Conservation (phyloP, 2,329 filamentous ascomycete species). For the Fusarium sp. region DNA sequence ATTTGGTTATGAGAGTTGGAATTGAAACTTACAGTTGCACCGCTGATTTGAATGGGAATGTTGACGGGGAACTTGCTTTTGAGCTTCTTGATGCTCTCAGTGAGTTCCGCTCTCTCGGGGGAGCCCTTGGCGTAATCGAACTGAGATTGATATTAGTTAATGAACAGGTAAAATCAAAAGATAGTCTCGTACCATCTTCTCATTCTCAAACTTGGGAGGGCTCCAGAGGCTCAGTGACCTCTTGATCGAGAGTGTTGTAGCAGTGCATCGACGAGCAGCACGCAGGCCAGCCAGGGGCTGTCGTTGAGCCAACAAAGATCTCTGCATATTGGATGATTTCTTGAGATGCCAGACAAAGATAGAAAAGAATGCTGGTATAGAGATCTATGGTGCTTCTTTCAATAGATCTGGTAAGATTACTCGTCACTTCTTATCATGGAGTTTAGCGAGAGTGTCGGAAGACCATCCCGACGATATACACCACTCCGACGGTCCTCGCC, state of each 20-base stretch:
- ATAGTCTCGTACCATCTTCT: conserved; percentile 24
- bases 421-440: conserved; percentile 1
- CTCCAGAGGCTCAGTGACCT: conserved; percentile 27
- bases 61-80: conserved; percentile 28
- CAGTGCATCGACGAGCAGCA: not conserved
- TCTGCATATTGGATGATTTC: conserved; percentile 19
- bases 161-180: fast-evolving
- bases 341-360: not conserved
- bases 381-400: not conserved
- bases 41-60: conserved; percentile 27
- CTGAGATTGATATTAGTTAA: conserved; percentile 3
- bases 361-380: not conserved
- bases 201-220: conserved; percentile 36
- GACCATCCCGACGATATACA: conserved; percentile 18
- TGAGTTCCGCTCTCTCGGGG: conserved; percentile 26
- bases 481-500: not conserved
- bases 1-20: fast-evolving
- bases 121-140: conserved; percentile 37
- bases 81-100: conserved; percentile 26
- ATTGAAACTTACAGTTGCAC: not conserved
- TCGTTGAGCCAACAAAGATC: conserved; percentile 14
- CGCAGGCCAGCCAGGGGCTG: conserved; percentile 15
- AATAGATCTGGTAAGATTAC: not conserved
- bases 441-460: conserved; percentile 18
- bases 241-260: not conserved